These are phyloP conservation scores for Stellera chamaejasme DNA, from an alignment of 345 rosid genomes.

Conservation along the genomic window DNA sequence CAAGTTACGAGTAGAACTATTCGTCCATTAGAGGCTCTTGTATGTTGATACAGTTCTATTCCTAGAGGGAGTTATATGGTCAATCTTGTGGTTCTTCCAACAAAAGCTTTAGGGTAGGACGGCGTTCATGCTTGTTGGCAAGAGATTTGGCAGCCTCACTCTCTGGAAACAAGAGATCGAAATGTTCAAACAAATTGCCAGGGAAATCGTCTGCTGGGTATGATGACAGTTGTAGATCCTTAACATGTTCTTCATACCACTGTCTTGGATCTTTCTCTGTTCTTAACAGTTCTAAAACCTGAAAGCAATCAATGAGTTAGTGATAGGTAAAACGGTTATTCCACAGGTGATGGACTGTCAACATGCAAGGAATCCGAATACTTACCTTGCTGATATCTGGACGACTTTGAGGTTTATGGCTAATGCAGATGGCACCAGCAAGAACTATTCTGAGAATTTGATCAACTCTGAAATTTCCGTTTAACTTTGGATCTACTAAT, in stretches of 20 bases:
- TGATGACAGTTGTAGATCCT: conserved; percentile 1
- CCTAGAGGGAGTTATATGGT: not conserved
- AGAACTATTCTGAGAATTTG: conserved; percentile 37
- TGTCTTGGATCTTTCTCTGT: conserved; percentile 9
- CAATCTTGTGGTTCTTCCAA: conserved; percentile 13
- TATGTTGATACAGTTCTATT: too few relatives aligned
- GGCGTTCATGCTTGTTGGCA: not conserved
- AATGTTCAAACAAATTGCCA: too few relatives aligned
- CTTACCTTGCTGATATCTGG: conserved; percentile 32
- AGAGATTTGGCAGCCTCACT: too few relatives aligned
- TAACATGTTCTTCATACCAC: conserved; percentile 11
- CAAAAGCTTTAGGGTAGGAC: conserved; percentile 18
- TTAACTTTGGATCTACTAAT: conserved; percentile 29
- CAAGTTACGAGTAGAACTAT: too few relatives aligned
- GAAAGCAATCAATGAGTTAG: not conserved
- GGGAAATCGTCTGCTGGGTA: too few relatives aligned
- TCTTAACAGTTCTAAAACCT: conserved; percentile 22
- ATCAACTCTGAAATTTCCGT: conserved; percentile 16
- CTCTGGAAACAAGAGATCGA: too few relatives aligned
- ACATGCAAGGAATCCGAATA: not conserved
- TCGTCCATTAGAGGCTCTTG: too few relatives aligned
- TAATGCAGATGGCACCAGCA: conserved; percentile 35
- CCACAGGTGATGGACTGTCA: not conserved
- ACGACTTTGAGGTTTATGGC: conserved; percentile 23
- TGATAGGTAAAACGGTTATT: not conserved